phyloP scores from a whole-genome alignment of 208 protist genomes.

The Trichomonas gallinae region DNA sequence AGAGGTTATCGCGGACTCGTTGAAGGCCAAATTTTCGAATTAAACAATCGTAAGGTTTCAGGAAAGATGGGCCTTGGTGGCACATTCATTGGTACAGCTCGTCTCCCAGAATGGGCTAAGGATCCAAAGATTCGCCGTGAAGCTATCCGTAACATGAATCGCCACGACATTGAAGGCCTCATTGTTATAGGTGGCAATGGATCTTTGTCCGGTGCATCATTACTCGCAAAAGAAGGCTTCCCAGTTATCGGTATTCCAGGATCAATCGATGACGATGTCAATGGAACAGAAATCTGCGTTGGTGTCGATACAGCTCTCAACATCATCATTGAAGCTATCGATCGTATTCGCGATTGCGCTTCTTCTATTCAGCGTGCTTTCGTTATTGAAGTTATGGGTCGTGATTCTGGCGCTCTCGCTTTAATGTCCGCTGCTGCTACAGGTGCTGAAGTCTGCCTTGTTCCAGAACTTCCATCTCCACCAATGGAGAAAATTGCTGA shows the following conservation, averaged over 20 bases:
- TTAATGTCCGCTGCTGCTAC: not conserved
- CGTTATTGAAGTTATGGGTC: not conserved
- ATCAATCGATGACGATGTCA: constrained; percentile 14
- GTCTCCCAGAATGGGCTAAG: not conserved
- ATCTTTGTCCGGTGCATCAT: not conserved
- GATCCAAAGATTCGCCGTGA: constrained; percentile 1
- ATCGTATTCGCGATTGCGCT: not conserved
- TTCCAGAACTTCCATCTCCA: not conserved
- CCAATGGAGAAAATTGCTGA: constrained; percentile 19
- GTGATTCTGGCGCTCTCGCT: not conserved
- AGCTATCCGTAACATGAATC: not conserved
- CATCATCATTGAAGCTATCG: constrained; percentile 13
- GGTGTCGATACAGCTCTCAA: not conserved
- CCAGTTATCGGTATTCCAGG: constrained; percentile 16
- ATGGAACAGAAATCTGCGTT: not conserved
- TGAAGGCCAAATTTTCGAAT: not conserved
- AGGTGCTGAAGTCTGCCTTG: not conserved
- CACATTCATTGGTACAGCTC: not conserved
- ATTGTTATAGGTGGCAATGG: not conserved
- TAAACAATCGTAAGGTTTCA: not conserved
- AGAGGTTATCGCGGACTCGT: not conserved
- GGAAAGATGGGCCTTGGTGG: not conserved
- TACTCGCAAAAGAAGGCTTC: not conserved
- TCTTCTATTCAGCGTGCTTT: constrained; percentile 17
- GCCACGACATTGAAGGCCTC: not conserved